phyloP scores from a whole-genome alignment of 1,284 basidiomycete species.

The Tilletia indica region DNA sequence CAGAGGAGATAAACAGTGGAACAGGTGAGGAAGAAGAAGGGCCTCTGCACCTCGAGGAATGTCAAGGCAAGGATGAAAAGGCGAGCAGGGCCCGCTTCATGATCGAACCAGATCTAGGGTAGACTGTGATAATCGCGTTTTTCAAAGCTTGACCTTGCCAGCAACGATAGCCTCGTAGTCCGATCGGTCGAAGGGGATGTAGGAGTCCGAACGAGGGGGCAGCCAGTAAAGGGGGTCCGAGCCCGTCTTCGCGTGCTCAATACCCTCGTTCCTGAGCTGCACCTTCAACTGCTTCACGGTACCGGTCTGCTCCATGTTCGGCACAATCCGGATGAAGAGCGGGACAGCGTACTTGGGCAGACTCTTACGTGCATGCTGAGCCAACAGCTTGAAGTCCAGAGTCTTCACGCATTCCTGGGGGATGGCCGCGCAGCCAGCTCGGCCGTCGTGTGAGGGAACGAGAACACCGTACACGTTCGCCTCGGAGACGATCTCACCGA shows the following conservation, averaged over 20 bases:
- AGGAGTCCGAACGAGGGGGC: conserved; percentile 38
- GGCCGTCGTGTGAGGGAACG: conserved; percentile 54
- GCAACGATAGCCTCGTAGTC: conserved; percentile 38
- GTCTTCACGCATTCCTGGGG: conserved; percentile 28
- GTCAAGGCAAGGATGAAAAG: background rate
- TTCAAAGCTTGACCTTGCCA: conserved; percentile 41
- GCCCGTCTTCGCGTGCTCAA: conserved; percentile 47
- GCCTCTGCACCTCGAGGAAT: background rate
- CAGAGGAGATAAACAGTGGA: background rate
- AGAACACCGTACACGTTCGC: conserved; percentile 56
- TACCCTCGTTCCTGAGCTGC: conserved; percentile 52
- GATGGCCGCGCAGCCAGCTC: conserved; percentile 56
- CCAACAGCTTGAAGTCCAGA: conserved; percentile 48
- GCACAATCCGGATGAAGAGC: conserved; percentile 53
- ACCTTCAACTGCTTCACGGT: conserved; percentile 56
- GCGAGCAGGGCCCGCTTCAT: too few species aligned
- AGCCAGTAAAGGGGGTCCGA: conserved; percentile 44
- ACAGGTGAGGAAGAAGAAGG: background rate
- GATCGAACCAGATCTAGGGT: background rate
- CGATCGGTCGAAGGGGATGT: conserved; percentile 36
- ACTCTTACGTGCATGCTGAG: conserved; percentile 38
- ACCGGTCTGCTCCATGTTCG: conserved; percentile 46
- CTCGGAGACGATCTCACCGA: conserved; percentile 52
- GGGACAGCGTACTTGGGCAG: conserved; percentile 57
- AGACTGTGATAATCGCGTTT: background rate